These are phyloP conservation scores for Xylaria sp. DNA, from an alignment of 2,329 filamentous ascomycete genomes.

Conservation along the genomic window DNA sequence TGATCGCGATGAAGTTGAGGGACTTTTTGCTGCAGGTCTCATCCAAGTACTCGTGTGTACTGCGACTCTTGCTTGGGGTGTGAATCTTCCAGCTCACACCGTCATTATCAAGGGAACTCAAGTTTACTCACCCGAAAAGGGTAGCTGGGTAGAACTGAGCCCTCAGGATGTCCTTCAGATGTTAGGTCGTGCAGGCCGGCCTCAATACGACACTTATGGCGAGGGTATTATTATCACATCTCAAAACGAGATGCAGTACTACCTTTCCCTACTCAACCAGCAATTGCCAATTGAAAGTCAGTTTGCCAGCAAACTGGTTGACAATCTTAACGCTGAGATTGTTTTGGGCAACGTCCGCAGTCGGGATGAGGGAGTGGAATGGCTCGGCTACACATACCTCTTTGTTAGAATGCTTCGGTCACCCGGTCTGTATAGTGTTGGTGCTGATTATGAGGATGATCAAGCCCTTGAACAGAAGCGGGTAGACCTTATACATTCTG, in stretches of 20 bases:
- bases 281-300: constrained; percentile 98
- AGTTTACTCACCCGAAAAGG: constrained; percentile 97
- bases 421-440: constrained; percentile 93
- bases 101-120: constrained; percentile 99
- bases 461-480: constrained; percentile 92
- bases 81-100: constrained; percentile 96
- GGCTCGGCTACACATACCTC: constrained; percentile 97
- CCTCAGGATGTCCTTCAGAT: constrained; percentile 98
- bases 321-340: constrained; percentile 96
- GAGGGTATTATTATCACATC: constrained; percentile 99
- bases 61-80: constrained; percentile 98
- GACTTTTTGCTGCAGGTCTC: constrained; percentile 88
- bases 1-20: constrained; percentile 95
- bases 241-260: constrained; percentile 95
- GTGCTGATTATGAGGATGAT: constrained; percentile 94
- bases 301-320: constrained; percentile 88
- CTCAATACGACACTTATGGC: constrained; percentile 96
- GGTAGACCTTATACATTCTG: constrained; percentile 96
- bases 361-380: constrained; percentile 97
- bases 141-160: constrained; percentile 97
- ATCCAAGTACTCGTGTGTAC: constrained; percentile 97
- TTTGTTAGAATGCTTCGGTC: constrained; percentile 98
- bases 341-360: constrained; percentile 92
- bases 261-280: constrained; percentile 94
- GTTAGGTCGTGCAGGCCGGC: constrained; percentile 95